A percentile compares a stretch with the other conserved stretches of the same genome.
These are phyloP conservation scores for Stagonosporopsis chrysanthemi DNA, from an alignment of 2,329 filamentous ascomycete species.

Conservation along the genomic window DNA sequence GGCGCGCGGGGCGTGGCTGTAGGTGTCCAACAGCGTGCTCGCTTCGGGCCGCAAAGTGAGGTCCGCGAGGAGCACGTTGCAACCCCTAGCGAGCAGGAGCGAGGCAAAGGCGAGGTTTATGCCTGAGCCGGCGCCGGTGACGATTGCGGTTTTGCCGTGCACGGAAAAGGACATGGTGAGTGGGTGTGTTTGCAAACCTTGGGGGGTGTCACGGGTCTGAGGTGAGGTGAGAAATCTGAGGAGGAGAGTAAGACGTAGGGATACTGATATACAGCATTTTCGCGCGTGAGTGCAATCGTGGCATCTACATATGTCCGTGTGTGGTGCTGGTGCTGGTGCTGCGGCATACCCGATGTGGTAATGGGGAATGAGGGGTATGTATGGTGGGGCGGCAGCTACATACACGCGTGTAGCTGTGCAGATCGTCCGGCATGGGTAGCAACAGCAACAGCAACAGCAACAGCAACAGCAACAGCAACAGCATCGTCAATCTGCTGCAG, in stretches of 20 bases:
- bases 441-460: no score
- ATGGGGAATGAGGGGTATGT: constrained; percentile 26
- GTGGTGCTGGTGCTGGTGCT: neutral
- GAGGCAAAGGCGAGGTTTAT: constrained; percentile 58
- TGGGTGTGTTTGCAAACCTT: neutral
- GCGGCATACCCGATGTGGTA: constrained; percentile 25
- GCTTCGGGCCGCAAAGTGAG: constrained; percentile 58
- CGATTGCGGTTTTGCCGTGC: constrained; percentile 56
- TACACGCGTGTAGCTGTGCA: constrained; percentile 7
- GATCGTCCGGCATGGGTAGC: neutral
- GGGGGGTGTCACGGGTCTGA: no score
- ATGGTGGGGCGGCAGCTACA: constrained; percentile 27
- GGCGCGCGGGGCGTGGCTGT: constrained; percentile 43
- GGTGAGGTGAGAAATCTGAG: no score
- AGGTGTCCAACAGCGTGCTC: constrained; percentile 38
- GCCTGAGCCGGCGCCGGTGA: constrained; percentile 58
- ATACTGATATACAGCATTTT: neutral
- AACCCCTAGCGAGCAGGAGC: constrained; percentile 54
- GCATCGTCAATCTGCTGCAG: no score
- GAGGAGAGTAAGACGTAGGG: no score
- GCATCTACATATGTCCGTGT: neutral
- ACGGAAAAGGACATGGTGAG: constrained; percentile 31
- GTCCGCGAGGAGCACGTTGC: constrained; percentile 59
- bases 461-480: no score
- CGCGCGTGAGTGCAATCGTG: neutral